These are phyloP conservation scores for Auriscalpium orientale DNA, from an alignment of 768 basidiomycete species.

Conservation along the genomic window DNA sequence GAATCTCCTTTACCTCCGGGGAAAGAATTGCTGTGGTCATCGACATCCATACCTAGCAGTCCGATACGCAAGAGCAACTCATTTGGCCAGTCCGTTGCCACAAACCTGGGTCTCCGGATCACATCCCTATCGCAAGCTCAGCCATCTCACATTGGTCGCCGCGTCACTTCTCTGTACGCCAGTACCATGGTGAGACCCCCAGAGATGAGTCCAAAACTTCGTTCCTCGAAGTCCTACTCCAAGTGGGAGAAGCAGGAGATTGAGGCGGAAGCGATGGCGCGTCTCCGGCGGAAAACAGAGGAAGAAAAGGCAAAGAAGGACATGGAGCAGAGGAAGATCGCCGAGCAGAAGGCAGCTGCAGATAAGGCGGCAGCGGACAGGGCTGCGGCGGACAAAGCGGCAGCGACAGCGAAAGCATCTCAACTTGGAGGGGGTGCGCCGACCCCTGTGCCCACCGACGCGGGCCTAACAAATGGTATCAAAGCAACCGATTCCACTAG, in stretches of 20 bases:
- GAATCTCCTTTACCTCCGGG: constrained; percentile 37
- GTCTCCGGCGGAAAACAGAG: constrained; percentile 49
- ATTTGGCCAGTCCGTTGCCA: constrained; percentile 41
- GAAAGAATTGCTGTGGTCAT: constrained; percentile 67
- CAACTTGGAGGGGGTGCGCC: not conserved
- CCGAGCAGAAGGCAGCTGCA: constrained; percentile 28
- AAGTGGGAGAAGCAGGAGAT: constrained; percentile 87
- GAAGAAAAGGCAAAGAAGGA: constrained; percentile 19
- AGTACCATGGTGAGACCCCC: constrained; percentile 25
- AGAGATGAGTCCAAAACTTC: constrained; percentile 48
- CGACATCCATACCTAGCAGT: constrained; percentile 32
- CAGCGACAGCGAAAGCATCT: too few relatives aligned
- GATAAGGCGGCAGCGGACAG: constrained; percentile 8
- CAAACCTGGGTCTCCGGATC: constrained; percentile 33
- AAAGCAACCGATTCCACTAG: too few relatives aligned
- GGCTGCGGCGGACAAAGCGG: too few relatives aligned
- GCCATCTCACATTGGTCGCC: constrained; percentile 21
- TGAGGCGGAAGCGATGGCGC: constrained; percentile 72
- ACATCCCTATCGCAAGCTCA: constrained; percentile 21
- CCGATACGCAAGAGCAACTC: constrained; percentile 26
- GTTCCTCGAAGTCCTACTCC: constrained; percentile 43
- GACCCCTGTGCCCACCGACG: too few relatives aligned
- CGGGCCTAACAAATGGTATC: too few relatives aligned
- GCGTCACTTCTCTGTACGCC: constrained; percentile 17
- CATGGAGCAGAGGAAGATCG: constrained; percentile 1